phyloP scores from a whole-genome alignment of 2,329 filamentous ascomycete species.

The Penicillium oxalicum region DNA sequence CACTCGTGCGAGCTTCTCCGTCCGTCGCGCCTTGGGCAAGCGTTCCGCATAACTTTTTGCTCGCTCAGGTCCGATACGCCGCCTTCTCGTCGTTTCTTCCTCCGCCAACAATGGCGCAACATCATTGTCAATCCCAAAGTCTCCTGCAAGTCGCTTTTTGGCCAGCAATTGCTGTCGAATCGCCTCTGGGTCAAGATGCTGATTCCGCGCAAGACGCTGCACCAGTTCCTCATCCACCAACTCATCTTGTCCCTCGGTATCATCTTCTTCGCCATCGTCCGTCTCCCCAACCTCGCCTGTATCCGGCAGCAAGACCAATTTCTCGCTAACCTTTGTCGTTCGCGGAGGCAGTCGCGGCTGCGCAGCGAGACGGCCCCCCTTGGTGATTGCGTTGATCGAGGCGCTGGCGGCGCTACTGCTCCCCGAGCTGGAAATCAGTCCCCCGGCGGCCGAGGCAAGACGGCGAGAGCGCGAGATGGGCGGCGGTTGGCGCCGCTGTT shows the following conservation, averaged over 20 bases:
- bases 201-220: slow-evolving; percentile 28
- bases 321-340: slow-evolving; percentile 91
- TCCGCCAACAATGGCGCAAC: slow-evolving; percentile 47
- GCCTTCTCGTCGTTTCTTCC: slow-evolving; percentile 58
- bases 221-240: slow-evolving; percentile 34
- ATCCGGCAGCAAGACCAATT: slow-evolving; percentile 89
- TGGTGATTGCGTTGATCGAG: slow-evolving; percentile 47
- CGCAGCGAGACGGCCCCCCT: slow-evolving; percentile 52
- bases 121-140: slow-evolving; percentile 53
- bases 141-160: slow-evolving; percentile 38
- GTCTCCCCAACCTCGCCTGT: slow-evolving; percentile 43
- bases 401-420: slow-evolving; percentile 26
- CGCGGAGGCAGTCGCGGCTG: slow-evolving; percentile 66
- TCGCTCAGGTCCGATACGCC: slow-evolving; percentile 42
- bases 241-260: slow-evolving; percentile 16
- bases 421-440: slow-evolving; percentile 30
- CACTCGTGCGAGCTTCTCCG: slow-evolving; percentile 79
- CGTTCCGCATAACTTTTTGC: slow-evolving; percentile 93
- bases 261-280: slow-evolving; percentile 37
- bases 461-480: slow-evolving; percentile 31
- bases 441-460: slow-evolving; percentile 28
- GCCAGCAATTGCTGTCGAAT: slow-evolving; percentile 28
- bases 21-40: slow-evolving; percentile 77
- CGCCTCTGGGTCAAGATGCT: slow-evolving; percentile 29
- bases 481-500: slow-evolving; percentile 70